A percentile compares a stretch with the other conserved stretches of the same genome.
Evolutionary conservation across 495 filamentous ascomycete species (phyloP).

Genomic region (Venustampulla echinocandica): DNA sequence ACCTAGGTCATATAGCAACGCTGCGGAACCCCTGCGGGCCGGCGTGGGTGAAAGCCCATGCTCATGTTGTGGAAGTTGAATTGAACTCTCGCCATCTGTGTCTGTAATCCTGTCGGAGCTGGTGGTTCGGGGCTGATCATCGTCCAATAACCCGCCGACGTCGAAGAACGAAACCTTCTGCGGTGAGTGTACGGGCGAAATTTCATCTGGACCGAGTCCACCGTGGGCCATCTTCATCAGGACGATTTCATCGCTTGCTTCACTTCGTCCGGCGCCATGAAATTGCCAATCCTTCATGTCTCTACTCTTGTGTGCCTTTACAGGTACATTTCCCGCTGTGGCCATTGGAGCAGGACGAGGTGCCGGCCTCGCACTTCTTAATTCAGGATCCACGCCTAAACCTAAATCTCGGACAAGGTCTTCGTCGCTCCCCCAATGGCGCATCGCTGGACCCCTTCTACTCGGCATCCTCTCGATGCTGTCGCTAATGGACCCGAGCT

Average conservation of each 20-base stretch:
- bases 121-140: constrained; percentile 11
- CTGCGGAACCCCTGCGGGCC: constrained; percentile 10
- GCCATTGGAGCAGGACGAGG: constrained; percentile 37
- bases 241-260: constrained; percentile 18
- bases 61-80: constrained; percentile 1
- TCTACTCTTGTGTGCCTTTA: constrained; percentile 10
- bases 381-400: constrained; percentile 51
- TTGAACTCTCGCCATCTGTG: constrained; percentile 18
- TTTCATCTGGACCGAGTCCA: constrained; percentile 1
- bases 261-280: constrained; percentile 2
- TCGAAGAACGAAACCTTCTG: constrained; percentile 60
- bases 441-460: constrained; percentile 39
- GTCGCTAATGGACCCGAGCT: constrained; percentile 47
- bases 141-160: constrained; percentile 53
- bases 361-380: constrained; percentile 30
- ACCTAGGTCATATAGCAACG: constrained; percentile 21
- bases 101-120: constrained; percentile 12
- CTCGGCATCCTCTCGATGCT: constrained; percentile 39
- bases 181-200: constrained; percentile 31
- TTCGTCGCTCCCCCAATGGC: constrained; percentile 75
- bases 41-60: constrained; percentile 9
- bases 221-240: constrained; percentile 11
- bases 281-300: constrained; percentile 18
- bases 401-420: constrained; percentile 68
- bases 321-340: constrained; percentile 21